Percentiles rank a stretch among this genome's conserved stretches.
Conservation (phyloP, 2,329 filamentous ascomycete genomes). For the Penicillium sp. region DNA sequence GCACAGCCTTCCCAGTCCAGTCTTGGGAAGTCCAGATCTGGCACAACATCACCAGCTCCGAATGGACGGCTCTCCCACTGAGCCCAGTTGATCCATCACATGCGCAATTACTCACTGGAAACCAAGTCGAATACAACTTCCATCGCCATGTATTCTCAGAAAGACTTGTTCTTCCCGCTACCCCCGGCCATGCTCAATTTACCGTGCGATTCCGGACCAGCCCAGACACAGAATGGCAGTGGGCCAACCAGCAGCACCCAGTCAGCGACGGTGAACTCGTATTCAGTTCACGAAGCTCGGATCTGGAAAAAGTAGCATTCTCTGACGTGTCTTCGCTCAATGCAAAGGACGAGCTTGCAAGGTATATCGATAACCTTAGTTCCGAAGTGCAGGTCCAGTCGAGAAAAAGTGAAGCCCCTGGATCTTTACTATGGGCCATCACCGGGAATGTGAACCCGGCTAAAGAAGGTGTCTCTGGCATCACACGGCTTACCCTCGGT, state of each 20-base stretch:
- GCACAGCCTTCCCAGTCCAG: conserved; percentile 49
- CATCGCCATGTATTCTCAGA: conserved; percentile 35
- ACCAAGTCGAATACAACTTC: conserved; percentile 19
- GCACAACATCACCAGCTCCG: conserved; percentile 59
- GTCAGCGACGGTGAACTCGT: conserved; percentile 42
- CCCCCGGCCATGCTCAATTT: conserved; percentile 34
- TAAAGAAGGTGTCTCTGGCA: conserved; percentile 51
- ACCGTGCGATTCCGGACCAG: conserved; percentile 43
- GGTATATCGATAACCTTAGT: conserved; percentile 35
- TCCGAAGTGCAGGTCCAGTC: conserved; percentile 32
- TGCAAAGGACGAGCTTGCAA: conserved; percentile 18
- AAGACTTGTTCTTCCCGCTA: conserved; percentile 26
- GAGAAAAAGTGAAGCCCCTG: conserved; percentile 39
- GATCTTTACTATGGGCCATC: conserved; percentile 38
- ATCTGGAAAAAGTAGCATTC: neutral
- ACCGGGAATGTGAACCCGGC: conserved; percentile 58
- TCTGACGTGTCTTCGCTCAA: conserved; percentile 11
- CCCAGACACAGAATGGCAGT: conserved; percentile 39
- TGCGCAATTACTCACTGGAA: conserved; percentile 27
- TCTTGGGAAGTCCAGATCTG: conserved; percentile 71
- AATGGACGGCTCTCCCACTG: conserved; percentile 56
- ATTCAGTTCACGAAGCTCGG: conserved; percentile 27
- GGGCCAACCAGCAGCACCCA: conserved; percentile 41
- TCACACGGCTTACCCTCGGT: conserved; percentile 56
- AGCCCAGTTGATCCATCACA: conserved; percentile 33